Base-by-base conservation (phyloP, 768 basidiomycete genomes). In the Piloderma croceum region DNA sequence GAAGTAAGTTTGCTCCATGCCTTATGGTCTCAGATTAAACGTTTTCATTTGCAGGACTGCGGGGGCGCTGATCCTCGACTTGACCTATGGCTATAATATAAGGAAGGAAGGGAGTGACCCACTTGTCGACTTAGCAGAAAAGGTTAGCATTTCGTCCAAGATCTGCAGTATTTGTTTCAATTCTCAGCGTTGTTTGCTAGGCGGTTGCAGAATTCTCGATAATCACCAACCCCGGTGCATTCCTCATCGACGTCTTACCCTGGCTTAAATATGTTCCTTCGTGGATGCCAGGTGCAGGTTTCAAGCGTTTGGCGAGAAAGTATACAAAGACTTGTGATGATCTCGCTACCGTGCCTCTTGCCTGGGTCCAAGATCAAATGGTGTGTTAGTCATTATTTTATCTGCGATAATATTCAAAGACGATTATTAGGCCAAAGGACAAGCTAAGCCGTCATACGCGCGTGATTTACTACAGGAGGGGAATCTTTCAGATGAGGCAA, bases 201-300 rank as follows among this genome's bases (percentile, higher is more conserved):
- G n/a, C n/a, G n/a, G n/a, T 49, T 18, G 53, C 52, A 9, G 56
- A 62, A 32, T 67, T 68, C 34, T 63, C 61, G 0, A 38, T 13
- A 7, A 58, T 62, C 13, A 64, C 63, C 0, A 49, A 51, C 19
- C 53, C 59, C 4, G 63, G 63, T 1, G 58, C 63, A 6, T 67
- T 53, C 29, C 34, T 65, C 48, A 63, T 65, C 31, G 63, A 65
- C 37, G 34, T 65, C 9, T 38, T 67, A 1, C 67, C 66, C 3
- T 44, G 54, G 2, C 27, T 22, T 7, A 6, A 52, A 29, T 43
- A 62, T 17, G 52, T 69, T 37, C 65, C 65, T 6, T 56, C 57
- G 11, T 67, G 65, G 65, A 53, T 69, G 37, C 65, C 65, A 7
- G 67, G 67, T 10, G 65, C 67, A 18, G 41, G 36, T 3, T 67